Evolutionary conservation across 23 red algal species (phyloP), one percentile per base, ranked within the genome.

Genomic region (Gracilariopsis chorda): DNA sequence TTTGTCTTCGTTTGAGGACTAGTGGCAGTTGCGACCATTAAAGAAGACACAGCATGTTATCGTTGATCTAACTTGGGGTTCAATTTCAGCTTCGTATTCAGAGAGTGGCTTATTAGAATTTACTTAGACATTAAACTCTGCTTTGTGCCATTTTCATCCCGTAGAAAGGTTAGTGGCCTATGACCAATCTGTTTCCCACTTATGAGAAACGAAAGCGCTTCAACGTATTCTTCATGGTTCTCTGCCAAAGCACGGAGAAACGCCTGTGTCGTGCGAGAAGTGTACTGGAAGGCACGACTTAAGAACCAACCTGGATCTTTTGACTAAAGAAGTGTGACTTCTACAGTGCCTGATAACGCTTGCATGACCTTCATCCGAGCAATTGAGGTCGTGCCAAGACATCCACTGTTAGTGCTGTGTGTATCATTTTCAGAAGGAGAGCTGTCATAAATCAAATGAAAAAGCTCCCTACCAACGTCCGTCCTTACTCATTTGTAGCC

Each of bases 261-360:
- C 6, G 55, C 55, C 55, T 59, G 55, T n/a, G 55, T 11, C 4
- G 46, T 82, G 10, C 29, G 77, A 13, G 45, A 82, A 37, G 77
- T 82, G 16, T 35, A 82, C 77, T 82, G 47, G 32, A 63, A 82
- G 5, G 77, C 77, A 6, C 48, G 24, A 11, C 47, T 13, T 0
- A 82, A 39, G 13, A 82, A 58, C 1, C 77, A 59, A 0, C 47
- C 24, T 6, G 77, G 77, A 36, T 82, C 77, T 32, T 82, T 51
- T 10, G 2, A 55, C 39, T 82, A 51, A 36, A 2, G 9, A 19
- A 82, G 32, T 41, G 49, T 82, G 5, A 82, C n/a, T 47, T 47
- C 43, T 48, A 3, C 48, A 7, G 27, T 23, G 3, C 42, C 40
- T 7, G 48, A 60, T 20, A 60, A 37, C 12, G 49, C 52, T 56